phyloP scores from a whole-genome alignment of 2,329 filamentous ascomycete genomes.

The Exophiala sp. region DNA sequence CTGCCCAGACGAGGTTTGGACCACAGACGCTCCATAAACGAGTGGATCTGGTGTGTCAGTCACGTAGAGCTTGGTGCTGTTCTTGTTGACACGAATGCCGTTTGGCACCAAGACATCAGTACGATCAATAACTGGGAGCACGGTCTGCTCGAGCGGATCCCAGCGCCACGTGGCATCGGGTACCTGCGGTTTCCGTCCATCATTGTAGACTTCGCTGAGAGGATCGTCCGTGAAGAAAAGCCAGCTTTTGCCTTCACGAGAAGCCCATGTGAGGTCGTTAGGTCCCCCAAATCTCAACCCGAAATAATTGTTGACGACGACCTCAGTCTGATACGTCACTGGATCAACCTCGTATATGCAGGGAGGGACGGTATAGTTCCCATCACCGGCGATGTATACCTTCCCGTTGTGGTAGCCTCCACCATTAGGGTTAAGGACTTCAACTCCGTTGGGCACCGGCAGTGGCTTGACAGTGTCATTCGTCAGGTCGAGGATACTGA shows the following conservation, averaged over 20 bases:
- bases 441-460: background rate
- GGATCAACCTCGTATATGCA: background rate
- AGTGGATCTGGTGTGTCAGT: background rate
- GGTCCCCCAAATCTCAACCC: background rate
- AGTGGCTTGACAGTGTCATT: background rate
- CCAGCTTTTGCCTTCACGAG: background rate
- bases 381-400: background rate
- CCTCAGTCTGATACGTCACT: background rate
- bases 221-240: conserved; percentile 1
- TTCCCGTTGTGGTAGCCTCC: conserved; percentile 1
- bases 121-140: background rate
- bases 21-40: background rate
- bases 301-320: conserved; percentile 6
- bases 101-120: background rate
- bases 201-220: background rate
- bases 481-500: background rate
- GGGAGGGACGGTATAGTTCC: background rate
- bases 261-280: conserved; percentile 1
- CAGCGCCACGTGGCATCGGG: background rate
- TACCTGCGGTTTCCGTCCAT: background rate
- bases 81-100: background rate
- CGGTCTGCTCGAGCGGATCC: background rate
- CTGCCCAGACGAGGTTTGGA: background rate
- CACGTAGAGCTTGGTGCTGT: background rate
- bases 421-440: background rate